phyloP scores from a whole-genome alignment of 2,329 filamentous ascomycete genomes.

The Microdochium bolleyi region DNA sequence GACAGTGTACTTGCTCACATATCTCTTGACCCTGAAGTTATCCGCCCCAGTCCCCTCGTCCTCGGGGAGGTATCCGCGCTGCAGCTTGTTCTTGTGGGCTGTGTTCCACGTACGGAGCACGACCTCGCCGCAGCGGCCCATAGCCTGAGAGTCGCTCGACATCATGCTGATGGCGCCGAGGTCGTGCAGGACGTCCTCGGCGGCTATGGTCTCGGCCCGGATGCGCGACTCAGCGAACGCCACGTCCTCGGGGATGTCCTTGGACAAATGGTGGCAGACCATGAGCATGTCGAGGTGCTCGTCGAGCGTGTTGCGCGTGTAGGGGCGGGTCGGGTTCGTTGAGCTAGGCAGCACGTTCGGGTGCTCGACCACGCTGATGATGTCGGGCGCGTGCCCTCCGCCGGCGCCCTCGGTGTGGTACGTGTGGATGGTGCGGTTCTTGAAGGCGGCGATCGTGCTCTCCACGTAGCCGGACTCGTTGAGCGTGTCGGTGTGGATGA shows the following conservation, averaged over 20 bases:
- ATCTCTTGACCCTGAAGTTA: conserved; percentile 87
- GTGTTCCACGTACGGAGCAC: conserved; percentile 93
- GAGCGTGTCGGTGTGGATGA: conserved; percentile 92
- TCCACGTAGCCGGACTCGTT: conserved; percentile 98
- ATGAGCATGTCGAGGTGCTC: conserved; percentile 98
- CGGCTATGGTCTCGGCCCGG: conserved; percentile 90
- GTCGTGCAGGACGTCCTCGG: conserved; percentile 93
- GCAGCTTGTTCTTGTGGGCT: conserved; percentile 90
- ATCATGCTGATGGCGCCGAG: conserved; percentile 96
- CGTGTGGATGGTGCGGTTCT: conserved; percentile 82
- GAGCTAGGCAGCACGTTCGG: conserved; percentile 81
- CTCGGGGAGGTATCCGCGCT: conserved; percentile 68
- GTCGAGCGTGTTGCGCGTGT: conserved; percentile 85
- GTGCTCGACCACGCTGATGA: conserved; percentile 88
- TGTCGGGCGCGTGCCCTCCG: conserved; percentile 90
- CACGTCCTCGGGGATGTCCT: conserved; percentile 90
- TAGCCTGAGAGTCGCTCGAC: conserved; percentile 90
- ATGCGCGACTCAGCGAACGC: conserved; percentile 93
- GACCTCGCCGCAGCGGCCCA: conserved; percentile 94
- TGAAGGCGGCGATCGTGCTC: conserved; percentile 79
- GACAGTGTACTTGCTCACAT: conserved; percentile 92
- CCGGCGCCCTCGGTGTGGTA: conserved; percentile 96
- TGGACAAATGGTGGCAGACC: conserved; percentile 92
- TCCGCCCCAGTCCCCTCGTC: conserved; percentile 75
- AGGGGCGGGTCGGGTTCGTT: conserved; percentile 89